A percentile compares a stretch with the other conserved stretches of the same genome.
Evolutionary conservation across 2,329 filamentous ascomycete genomes (phyloP).

Genomic region (Ascomycota sp.): DNA sequence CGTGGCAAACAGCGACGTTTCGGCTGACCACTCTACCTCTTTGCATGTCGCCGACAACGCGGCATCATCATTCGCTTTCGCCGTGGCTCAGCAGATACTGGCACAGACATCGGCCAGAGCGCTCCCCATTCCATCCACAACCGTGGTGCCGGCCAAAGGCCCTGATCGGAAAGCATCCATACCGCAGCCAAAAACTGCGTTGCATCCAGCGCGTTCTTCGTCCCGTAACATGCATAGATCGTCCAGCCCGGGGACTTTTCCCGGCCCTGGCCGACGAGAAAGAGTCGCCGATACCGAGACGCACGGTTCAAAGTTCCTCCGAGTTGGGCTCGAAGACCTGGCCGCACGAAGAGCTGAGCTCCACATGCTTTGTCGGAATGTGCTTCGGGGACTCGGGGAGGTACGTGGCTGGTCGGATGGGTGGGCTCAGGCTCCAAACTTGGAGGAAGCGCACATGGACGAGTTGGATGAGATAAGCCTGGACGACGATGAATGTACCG

Average conservation of each 20-base stretch:
- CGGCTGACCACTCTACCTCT: constrained; percentile 15
- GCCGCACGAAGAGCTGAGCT: constrained; percentile 70
- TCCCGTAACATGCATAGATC: constrained; percentile 30
- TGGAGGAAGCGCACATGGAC: constrained; percentile 21
- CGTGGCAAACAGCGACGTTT: constrained; percentile 5
- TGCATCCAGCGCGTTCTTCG: constrained; percentile 44
- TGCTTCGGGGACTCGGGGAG: constrained; percentile 55
- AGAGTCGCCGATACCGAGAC: constrained; percentile 18
- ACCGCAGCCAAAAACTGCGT: constrained; percentile 49
- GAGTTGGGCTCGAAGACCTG: constrained; percentile 56
- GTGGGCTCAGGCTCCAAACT: constrained; percentile 41
- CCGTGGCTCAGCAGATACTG: constrained; percentile 55
- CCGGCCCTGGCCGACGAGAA: constrained; percentile 21
- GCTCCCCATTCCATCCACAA: constrained; percentile 43
- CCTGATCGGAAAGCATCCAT: constrained; percentile 42
- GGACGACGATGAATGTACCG: constrained; percentile 10
- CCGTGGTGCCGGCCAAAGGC: constrained; percentile 22
- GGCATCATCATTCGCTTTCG: constrained; percentile 60
- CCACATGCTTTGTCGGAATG: constrained; percentile 57
- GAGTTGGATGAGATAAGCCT: constrained; percentile 39
- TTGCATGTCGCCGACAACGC: constrained; percentile 48
- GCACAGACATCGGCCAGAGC: constrained; percentile 53
- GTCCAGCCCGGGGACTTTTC: constrained; percentile 31
- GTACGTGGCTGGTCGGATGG: constrained; percentile 56
- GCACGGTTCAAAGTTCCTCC: constrained; percentile 27